phyloP scores from a whole-genome alignment of 202 grass and related monocot genomes.

The Schoenoplectus triqueter region DNA sequence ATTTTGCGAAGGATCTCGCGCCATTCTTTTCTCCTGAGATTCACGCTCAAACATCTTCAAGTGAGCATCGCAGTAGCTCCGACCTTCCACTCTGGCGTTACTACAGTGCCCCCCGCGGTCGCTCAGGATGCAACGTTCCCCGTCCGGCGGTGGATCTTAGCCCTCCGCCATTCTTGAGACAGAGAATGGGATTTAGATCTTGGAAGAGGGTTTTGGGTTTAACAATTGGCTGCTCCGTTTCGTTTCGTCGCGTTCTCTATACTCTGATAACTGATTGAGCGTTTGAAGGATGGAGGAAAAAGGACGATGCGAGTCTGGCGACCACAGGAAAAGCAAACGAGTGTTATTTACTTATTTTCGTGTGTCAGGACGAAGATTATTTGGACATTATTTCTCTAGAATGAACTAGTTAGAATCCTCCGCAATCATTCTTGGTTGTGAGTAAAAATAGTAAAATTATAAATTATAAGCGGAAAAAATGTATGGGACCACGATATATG shows the following conservation, averaged over 20 bases:
- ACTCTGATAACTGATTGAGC: background rate
- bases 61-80: slow-evolving; percentile 23
- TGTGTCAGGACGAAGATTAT: too few relatives aligned
- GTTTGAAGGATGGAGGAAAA: background rate
- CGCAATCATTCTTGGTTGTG: background rate
- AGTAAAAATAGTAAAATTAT: background rate
- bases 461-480: background rate
- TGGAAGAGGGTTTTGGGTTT: slow-evolving; percentile 16
- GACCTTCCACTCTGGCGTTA: slow-evolving; percentile 6
- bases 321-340: background rate
- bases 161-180: background rate
- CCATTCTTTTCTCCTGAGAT: background rate
- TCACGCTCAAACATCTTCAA: slow-evolving; percentile 4
- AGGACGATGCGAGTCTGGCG: background rate
- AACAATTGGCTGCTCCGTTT: background rate
- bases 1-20: background rate
- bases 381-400: background rate
- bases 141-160: background rate
- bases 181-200: background rate
- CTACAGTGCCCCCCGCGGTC: background rate
- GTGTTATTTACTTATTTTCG: background rate
- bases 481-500: background rate
- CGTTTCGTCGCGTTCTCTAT: background rate
- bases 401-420: background rate
- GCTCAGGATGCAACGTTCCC: slow-evolving; percentile 14